These are phyloP conservation scores for Eucalyptus cladocalyx DNA, from an alignment of 345 rosid genomes.

Conservation along the genomic window DNA sequence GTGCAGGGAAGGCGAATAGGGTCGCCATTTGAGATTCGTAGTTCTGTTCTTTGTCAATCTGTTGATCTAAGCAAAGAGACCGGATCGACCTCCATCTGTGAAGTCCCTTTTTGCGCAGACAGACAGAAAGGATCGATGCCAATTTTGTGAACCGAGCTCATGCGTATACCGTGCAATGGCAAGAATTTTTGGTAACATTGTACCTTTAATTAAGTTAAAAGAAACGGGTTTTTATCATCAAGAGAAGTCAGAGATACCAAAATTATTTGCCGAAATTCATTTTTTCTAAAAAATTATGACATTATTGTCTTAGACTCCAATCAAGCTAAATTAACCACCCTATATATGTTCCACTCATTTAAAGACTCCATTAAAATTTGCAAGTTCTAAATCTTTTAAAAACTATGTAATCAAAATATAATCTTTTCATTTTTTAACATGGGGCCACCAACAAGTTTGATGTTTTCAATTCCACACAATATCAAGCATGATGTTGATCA, in stretches of 20 bases:
- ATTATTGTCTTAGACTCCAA: not conserved
- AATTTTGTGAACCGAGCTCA: not conserved
- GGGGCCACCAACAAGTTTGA: not conserved
- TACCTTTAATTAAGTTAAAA: not conserved
- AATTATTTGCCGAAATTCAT: not conserved
- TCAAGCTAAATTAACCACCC: not conserved
- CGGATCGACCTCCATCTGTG: not conserved
- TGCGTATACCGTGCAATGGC: not conserved
- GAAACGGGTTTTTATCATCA: not conserved
- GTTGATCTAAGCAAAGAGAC: not conserved
- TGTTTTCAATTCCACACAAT: not conserved
- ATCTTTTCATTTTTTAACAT: not conserved
- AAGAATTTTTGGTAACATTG: not conserved
- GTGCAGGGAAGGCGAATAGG: not conserved
- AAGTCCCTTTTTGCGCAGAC: not conserved
- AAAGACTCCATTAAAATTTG: not conserved
- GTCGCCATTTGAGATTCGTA: not conserved
- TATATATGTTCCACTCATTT: not conserved
- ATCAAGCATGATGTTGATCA: not conserved
- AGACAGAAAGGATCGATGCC: not conserved
- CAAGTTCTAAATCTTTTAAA: not conserved
- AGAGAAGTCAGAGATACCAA: not conserved
- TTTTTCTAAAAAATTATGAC: not conserved
- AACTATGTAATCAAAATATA: not conserved
- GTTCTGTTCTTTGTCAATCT: not conserved